These are phyloP conservation scores for Oryza coarctata DNA, from an alignment of 176 grass and related monocot species.

Conservation along the genomic window DNA sequence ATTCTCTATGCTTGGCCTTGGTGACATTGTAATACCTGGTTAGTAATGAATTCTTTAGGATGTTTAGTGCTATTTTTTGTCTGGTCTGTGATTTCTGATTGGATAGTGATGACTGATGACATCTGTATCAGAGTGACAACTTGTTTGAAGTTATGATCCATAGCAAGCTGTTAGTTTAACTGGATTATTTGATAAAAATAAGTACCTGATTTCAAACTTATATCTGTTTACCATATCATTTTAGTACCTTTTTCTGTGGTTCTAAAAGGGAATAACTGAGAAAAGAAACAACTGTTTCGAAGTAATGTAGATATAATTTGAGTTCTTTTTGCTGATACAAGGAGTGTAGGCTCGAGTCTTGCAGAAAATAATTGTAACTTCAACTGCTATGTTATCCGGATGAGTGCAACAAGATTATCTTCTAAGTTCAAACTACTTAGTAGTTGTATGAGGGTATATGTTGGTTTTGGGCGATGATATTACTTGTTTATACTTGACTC, in stretches of 20 bases:
- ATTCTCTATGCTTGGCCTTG: constrained; percentile 94
- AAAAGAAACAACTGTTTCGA: background rate
- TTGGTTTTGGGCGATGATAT: background rate
- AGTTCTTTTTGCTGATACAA: background rate
- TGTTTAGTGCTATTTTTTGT: constrained; percentile 1
- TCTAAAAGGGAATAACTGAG: background rate
- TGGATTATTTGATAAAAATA: background rate
- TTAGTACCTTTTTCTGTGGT: background rate
- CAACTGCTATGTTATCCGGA: background rate
- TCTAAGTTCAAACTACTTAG: background rate
- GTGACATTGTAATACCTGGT: constrained; percentile 97
- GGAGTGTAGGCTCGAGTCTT: background rate
- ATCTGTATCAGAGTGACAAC: background rate
- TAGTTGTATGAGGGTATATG: background rate
- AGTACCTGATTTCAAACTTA: background rate
- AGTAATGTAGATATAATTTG: no score
- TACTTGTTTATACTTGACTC: background rate
- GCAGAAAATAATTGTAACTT: constrained; percentile 1
- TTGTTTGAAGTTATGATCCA: background rate
- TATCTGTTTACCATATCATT: background rate
- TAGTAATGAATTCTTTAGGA: background rate
- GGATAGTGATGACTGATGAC: background rate
- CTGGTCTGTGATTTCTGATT: background rate
- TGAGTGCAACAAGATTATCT: background rate
- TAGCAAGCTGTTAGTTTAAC: background rate